These are phyloP conservation scores for Ceratocystis colombiana DNA, from an alignment of 2,329 filamentous ascomycete genomes.

Conservation along the genomic window DNA sequence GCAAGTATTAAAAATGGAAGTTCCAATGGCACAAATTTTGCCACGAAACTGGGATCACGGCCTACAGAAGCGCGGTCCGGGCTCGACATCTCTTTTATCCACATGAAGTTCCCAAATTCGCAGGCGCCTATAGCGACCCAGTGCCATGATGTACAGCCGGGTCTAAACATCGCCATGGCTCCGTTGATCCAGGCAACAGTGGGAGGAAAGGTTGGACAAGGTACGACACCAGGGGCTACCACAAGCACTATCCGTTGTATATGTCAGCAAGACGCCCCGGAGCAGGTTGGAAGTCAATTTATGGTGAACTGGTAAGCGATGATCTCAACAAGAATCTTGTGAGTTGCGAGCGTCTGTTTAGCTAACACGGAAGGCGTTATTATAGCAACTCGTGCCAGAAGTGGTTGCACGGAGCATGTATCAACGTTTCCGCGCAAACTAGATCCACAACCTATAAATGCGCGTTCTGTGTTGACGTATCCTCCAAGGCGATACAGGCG, in stretches of 20 bases:
- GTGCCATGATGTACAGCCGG: constrained; percentile 7
- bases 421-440: constrained; percentile 48
- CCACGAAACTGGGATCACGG: background rate
- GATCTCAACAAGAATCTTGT: background rate
- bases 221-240: background rate
- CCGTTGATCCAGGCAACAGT: background rate
- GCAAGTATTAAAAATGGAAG: background rate
- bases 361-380: constrained; percentile 14
- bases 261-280: constrained; percentile 40
- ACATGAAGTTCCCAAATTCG: background rate
- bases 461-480: constrained; percentile 52
- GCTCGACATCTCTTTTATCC: background rate
- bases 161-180: constrained; percentile 5
- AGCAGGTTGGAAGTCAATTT: constrained; percentile 39
- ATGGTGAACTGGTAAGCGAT: constrained; percentile 53
- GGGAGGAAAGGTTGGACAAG: constrained; percentile 25
- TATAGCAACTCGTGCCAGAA: constrained; percentile 53
- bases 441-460: constrained; percentile 54
- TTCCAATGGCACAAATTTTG: background rate
- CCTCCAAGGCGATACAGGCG: constrained; percentile 39
- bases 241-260: constrained; percentile 42
- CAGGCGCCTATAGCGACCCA: background rate
- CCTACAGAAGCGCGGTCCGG: background rate
- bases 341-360: background rate
- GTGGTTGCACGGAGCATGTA: constrained; percentile 54